A percentile compares a stretch with the other conserved stretches of the same genome.
phyloP scores from a whole-genome alignment of 1,284 basidiomycete genomes.

The Pisolithus thermaeus region DNA sequence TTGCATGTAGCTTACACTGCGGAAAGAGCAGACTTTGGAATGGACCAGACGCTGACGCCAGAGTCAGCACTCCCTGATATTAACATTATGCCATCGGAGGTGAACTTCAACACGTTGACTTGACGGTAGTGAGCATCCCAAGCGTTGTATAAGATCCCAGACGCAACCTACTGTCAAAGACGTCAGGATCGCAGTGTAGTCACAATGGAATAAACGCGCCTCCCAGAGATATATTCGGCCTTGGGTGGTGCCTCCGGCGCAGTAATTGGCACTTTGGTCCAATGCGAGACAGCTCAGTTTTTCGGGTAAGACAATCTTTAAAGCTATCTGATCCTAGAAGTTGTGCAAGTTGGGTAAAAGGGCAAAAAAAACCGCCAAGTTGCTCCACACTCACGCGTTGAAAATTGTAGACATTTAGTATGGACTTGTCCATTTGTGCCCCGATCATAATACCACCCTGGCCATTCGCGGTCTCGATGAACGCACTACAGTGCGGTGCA shows the following conservation, averaged over 20 bases:
- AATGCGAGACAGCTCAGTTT: constrained; percentile 76
- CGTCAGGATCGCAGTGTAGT: constrained; percentile 10
- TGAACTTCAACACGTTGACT: constrained; percentile 79
- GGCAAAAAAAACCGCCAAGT: background rate
- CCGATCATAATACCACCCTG: constrained; percentile 74
- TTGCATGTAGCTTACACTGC: too few relatives aligned
- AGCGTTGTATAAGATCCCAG: constrained; percentile 82
- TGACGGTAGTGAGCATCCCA: constrained; percentile 96
- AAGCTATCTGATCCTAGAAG: constrained; percentile 75
- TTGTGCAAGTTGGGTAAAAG: constrained; percentile 27
- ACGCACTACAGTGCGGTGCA: constrained; percentile 48
- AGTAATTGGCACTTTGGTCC: constrained; percentile 69
- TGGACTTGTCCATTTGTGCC: constrained; percentile 73
- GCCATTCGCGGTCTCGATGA: constrained; percentile 59
- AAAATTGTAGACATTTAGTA: constrained; percentile 76
- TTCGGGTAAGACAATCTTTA: constrained; percentile 88
- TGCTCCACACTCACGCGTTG: constrained; percentile 56
- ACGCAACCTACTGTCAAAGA: constrained; percentile 59
- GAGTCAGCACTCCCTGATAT: constrained; percentile 89
- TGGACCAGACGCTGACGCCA: constrained; percentile 82
- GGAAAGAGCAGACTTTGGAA: constrained; percentile 60
- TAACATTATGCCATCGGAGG: constrained; percentile 73
- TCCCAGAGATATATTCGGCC: constrained; percentile 96
- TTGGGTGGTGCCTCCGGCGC: constrained; percentile 82
- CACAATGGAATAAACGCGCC: constrained; percentile 32